phyloP scores from a whole-genome alignment of 108 stramenopile species.

The Cyclotella baltica region DNA sequence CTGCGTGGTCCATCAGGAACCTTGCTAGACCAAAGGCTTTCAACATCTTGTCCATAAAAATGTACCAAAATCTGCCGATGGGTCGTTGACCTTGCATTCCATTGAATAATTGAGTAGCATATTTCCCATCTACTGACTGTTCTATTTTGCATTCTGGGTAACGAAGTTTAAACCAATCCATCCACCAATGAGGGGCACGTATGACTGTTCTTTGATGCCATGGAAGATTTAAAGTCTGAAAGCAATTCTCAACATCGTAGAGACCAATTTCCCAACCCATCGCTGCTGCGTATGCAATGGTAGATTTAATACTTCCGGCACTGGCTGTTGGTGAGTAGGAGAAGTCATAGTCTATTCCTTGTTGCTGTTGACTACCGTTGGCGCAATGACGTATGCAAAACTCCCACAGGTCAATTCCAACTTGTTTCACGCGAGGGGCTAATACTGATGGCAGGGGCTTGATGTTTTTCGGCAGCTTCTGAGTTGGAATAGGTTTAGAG shows the following conservation, averaged over 20 bases:
- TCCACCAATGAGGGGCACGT: neutral
- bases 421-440: constrained; percentile 4
- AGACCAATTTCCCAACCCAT: neutral
- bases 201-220: neutral
- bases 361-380: constrained; percentile 3
- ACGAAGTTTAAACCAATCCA: constrained; percentile 6
- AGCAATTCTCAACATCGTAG: neutral
- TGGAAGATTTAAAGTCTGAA: neutral
- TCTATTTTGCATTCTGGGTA: neutral
- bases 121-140: neutral
- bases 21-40: neutral
- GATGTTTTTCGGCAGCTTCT: neutral
- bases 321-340: constrained; percentile 18
- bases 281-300: neutral
- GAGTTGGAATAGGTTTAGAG: neutral
- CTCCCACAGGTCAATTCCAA: neutral
- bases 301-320: neutral
- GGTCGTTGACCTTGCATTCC: constrained; percentile 14
- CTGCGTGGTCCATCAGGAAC: neutral
- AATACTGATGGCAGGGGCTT: neutral
- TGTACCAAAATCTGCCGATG: constrained; percentile 16
- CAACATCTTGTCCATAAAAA: neutral
- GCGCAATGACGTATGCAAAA: neutral
- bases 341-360: constrained; percentile 12
- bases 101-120: neutral